Base-by-base conservation (phyloP, 371 early-diverging fungal genomes). In the Mortierella sp. region DNA sequence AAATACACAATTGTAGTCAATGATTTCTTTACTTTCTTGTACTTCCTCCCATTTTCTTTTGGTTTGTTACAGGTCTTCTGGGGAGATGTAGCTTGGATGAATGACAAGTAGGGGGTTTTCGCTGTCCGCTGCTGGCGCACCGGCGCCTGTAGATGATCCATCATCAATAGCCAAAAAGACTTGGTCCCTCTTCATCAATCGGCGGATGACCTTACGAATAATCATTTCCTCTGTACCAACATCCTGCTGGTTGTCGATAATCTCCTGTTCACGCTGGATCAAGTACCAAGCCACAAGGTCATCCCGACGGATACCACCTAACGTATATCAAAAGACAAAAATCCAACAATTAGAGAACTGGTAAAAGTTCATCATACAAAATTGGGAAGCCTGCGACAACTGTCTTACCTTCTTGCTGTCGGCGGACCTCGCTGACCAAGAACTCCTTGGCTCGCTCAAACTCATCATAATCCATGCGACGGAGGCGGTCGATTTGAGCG, bases 231-330 rank as follows among this genome's bases (percentile, higher is more conserved):
- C 95, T 9, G 81, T 74, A 0, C 84, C 84, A 24, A 94, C 85
- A 32, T 93, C 93, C 59, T 94, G 94, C 68, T 93, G 94, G 30
- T 86, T 87, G 28, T 89, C 88, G 20, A 99, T 76, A 64, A 80
- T 80, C 14, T 83, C 86, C n/a, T 91, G 88, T 75, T 95, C 94
- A 64, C 85, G 80, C 78, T 92, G 93, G 64, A 91, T 91, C 45
- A 99, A 81, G 81, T 96, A 98, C 93, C 94, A 94, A 22, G 88
- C 87, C 12, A 97, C 87, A 24, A 99, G 80, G 14, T 93, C 96
- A 14, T 89, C 90, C 62, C 87, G 88, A 55, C 87, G 86, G 78
- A 96, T 83, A 55, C 96, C 94, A 24, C 83, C 88, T 67, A 65
- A 75, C 68, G 4, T 32, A 32, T 26, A 5, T 66, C 86, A 86